phyloP scores from a whole-genome alignment of 148 eudicot genomes.

The Diospyros lotus region DNA sequence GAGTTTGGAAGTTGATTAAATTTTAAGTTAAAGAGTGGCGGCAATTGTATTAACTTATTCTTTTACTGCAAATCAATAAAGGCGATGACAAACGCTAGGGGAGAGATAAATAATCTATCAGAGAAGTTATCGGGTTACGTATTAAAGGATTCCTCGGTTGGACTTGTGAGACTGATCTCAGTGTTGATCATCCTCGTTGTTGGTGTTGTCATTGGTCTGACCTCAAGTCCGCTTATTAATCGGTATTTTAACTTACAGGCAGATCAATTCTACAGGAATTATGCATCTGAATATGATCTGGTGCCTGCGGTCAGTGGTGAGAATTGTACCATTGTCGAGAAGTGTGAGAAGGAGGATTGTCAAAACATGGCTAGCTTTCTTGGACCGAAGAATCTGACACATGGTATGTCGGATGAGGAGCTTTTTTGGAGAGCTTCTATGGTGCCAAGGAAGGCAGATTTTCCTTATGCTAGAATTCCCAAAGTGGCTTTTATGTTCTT shows the following conservation, averaged over 20 bases:
- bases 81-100: constrained; percentile 20
- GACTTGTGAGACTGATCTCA: constrained; percentile 38
- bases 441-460: constrained; percentile 54
- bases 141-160: constrained; percentile 43
- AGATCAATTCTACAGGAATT: constrained; percentile 20
- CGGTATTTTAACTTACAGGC: constrained; percentile 26
- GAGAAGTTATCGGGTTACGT: constrained; percentile 15
- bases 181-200: constrained; percentile 47
- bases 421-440: constrained; percentile 79
- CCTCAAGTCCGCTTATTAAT: constrained; percentile 60
- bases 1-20: neutral
- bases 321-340: constrained; percentile 14
- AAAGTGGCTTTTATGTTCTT: constrained; percentile 82
- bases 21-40: too few species aligned
- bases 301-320: neutral
- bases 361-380: constrained; percentile 33
- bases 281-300: neutral
- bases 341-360: constrained; percentile 37
- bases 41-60: neutral
- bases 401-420: constrained; percentile 56
- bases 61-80: neutral
- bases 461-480: constrained; percentile 52
- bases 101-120: constrained; percentile 30
- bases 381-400: constrained; percentile 37
- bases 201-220: constrained; percentile 61